Percentiles rank a stretch among this genome's conserved stretches.
phyloP scores from a whole-genome alignment of 1,284 basidiomycete species.

The Cryptococcus floricola region DNA sequence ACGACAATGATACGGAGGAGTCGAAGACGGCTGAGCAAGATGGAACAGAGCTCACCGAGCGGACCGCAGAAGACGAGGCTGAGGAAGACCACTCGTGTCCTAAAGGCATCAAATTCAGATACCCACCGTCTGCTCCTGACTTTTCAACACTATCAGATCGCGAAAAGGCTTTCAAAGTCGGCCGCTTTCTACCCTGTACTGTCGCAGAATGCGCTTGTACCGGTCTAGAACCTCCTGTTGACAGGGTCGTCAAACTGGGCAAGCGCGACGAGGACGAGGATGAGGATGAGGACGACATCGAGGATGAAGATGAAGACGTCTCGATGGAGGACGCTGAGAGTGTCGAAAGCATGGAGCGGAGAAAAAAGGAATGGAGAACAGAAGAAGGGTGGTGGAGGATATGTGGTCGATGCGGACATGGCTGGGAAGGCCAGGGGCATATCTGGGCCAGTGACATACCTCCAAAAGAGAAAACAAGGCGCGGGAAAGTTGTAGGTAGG shows the following conservation, averaged over 20 bases:
- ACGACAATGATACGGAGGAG: neutral
- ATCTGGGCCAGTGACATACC: constrained; percentile 47
- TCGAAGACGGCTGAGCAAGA: neutral
- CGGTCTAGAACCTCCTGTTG: constrained; percentile 62
- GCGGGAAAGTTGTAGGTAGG: constrained; percentile 71
- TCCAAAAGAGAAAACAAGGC: constrained; percentile 52
- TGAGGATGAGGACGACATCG: constrained; percentile 15
- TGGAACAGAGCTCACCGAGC: neutral
- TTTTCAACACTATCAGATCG: constrained; percentile 29
- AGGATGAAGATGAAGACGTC: constrained; percentile 22
- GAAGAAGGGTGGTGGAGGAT: constrained; percentile 57
- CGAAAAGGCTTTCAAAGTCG: constrained; percentile 44
- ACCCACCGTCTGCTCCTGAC: constrained; percentile 33
- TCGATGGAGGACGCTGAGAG: constrained; percentile 19
- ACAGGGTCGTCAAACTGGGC: constrained; percentile 5
- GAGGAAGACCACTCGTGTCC: constrained; percentile 7
- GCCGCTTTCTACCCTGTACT: constrained; percentile 40
- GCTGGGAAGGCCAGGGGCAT: constrained; percentile 64
- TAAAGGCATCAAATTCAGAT: constrained; percentile 19
- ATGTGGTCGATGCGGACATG: constrained; percentile 71
- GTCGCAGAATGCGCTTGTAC: constrained; percentile 52
- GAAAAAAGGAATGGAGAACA: constrained; percentile 21
- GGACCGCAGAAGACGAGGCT: neutral
- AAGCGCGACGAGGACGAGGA: constrained; percentile 24
- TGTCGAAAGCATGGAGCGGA: constrained; percentile 19